Percentiles rank a stretch among this genome's conserved stretches.
Conservation (phyloP, 371 early-diverging fungal genomes). For the Furculomyces boomerangus region DNA sequence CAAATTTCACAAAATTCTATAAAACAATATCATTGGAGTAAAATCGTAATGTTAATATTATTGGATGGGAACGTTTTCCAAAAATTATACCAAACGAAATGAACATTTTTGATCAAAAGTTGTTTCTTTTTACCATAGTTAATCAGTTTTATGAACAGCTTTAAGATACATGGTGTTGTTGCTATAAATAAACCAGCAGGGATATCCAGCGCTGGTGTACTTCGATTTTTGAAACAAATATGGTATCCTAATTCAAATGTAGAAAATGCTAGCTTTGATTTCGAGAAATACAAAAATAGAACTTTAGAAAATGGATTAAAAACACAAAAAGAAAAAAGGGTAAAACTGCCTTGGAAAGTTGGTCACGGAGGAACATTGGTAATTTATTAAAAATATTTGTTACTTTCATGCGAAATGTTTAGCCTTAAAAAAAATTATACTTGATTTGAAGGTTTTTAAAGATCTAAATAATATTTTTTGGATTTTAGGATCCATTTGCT, state of each 20-base stretch:
- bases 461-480: not conserved
- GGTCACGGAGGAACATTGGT: constrained; percentile 2
- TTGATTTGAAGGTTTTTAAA: not conserved
- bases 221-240: not conserved
- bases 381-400: not conserved
- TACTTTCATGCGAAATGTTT: too few relatives aligned
- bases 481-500: not conserved
- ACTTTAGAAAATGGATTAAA: not conserved
- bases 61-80: too few relatives aligned
- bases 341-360: constrained; percentile 2
- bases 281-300: not conserved
- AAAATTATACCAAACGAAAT: too few relatives aligned
- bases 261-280: not conserved
- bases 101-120: too few relatives aligned
- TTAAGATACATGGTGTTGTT: not conserved
- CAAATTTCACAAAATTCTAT: too few relatives aligned
- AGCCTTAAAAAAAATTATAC: too few relatives aligned
- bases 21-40: too few relatives aligned
- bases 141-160: not conserved
- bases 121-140: too few relatives aligned
- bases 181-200: constrained; percentile 2
- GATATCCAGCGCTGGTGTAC: not conserved
- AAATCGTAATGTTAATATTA: too few relatives aligned
- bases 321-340: not conserved
- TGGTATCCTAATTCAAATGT: not conserved